Evolutionary conservation across 257 asterid species (phyloP).

Genomic region (Ballota nigra): DNA sequence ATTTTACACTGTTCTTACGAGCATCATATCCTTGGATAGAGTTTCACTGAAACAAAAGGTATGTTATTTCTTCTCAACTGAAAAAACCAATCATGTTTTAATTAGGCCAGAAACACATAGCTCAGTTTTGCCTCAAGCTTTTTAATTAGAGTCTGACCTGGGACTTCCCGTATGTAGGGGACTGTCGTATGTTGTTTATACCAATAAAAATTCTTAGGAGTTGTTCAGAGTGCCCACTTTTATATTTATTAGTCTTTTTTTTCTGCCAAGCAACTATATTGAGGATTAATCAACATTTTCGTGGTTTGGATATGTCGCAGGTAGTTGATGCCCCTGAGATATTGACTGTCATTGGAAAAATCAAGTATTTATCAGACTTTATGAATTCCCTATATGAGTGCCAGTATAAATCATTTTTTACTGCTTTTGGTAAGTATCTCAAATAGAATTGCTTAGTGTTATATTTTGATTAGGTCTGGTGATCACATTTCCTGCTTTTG

Average conservation of each 20-base stretch:
- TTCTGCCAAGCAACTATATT: neutral
- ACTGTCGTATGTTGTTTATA: neutral
- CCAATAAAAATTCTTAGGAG: no score
- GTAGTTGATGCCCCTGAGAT: conserved; percentile 97
- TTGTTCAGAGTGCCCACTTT: neutral
- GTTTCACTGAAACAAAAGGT: conserved; percentile 93
- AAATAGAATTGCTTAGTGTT: neutral
- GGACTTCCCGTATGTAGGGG: neutral
- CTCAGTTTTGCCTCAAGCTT: neutral
- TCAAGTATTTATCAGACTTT: conserved; percentile 69
- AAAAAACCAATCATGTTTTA: neutral
- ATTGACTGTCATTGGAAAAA: conserved; percentile 79
- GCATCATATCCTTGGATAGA: conserved; percentile 88
- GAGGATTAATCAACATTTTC: neutral
- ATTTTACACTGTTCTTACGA: conserved; percentile 83
- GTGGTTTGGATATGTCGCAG: conserved; percentile 44
- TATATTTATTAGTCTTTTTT: neutral
- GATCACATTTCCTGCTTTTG: neutral
- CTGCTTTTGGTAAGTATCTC: conserved; percentile 69
- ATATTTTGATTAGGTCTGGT: neutral
- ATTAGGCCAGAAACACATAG: neutral
- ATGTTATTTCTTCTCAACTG: neutral
- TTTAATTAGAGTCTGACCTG: neutral
- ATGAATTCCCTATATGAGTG: conserved; percentile 80
- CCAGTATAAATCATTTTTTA: conserved; percentile 75